Percentiles rank a stretch among this genome's conserved stretches.
phyloP scores from a whole-genome alignment of 441 rosid genomes.

The Erodium moschatum region DNA sequence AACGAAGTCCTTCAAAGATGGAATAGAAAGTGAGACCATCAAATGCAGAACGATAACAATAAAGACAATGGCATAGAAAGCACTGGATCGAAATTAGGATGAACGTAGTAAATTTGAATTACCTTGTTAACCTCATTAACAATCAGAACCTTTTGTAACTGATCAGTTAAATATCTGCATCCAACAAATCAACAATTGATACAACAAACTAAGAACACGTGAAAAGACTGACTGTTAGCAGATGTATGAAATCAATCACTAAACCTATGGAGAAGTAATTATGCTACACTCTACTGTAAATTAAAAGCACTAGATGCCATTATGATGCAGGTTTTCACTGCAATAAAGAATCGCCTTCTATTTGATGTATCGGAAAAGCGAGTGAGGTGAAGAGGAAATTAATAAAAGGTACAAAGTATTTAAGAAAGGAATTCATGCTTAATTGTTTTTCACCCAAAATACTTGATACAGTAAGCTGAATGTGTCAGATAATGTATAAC shows the following conservation, averaged over 20 bases:
- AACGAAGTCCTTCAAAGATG: conserved; percentile 61
- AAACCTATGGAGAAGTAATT: background rate
- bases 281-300: background rate
- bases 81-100: conserved; percentile 2
- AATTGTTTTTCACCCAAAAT: background rate
- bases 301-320: background rate
- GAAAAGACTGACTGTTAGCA: background rate
- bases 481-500: background rate
- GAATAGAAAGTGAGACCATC: conserved; percentile 17
- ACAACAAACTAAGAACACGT: background rate
- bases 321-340: background rate
- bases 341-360: background rate
- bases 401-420: background rate
- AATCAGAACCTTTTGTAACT: conserved; percentile 63
- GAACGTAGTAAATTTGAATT: conserved; percentile 8
- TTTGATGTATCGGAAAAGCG: background rate
- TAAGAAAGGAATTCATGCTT: conserved; percentile 1
- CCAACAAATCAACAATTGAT: conserved; percentile 13
- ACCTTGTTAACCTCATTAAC: conserved; percentile 87
- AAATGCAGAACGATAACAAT: background rate
- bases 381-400: background rate
- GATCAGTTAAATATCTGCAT: conserved; percentile 77
- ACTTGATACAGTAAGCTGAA: background rate
- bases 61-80: background rate
- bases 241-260: too few relatives aligned